These are phyloP conservation scores for Gossypium trilobum DNA, from an alignment of 441 rosid genomes.

Conservation along the genomic window DNA sequence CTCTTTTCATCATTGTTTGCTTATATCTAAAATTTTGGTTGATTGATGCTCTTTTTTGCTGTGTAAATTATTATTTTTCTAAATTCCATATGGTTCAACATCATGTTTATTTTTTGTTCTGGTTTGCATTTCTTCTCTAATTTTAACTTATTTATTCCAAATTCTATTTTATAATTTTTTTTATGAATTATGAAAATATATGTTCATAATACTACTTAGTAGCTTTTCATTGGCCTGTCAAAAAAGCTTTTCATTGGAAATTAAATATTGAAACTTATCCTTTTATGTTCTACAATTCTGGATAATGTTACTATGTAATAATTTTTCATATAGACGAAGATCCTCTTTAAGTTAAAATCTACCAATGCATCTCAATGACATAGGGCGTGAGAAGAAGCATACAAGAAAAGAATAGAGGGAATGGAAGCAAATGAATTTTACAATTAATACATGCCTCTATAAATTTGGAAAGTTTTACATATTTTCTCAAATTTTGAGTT, in stretches of 20 bases:
- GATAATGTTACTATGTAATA: not conserved
- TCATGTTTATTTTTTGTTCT: not conserved
- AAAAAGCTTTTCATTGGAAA: not conserved
- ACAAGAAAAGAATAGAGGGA: not conserved
- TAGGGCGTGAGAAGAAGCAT: not conserved
- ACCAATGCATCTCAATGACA: not conserved
- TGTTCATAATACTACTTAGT: not conserved
- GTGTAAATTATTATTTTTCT: not conserved
- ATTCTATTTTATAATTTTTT: not conserved
- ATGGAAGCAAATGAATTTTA: not conserved
- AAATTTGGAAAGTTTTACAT: not conserved
- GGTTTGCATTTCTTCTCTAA: not conserved
- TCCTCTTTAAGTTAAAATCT: not conserved
- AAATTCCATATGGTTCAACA: not conserved
- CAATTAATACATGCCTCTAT: not conserved
- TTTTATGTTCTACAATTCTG: not conserved
- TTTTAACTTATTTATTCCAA: slow-evolving; percentile 5
- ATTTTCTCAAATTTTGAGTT: not conserved
- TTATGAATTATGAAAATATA: not conserved
- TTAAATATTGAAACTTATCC: not conserved
- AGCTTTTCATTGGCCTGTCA: too few species aligned
- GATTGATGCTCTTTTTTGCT: not conserved
- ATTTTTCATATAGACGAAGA: not conserved
- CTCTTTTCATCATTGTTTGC: not conserved
- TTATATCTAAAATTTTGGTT: slow-evolving; percentile 14